Evolutionary conservation across 805 yeast species (phyloP).

Genomic region (Candida rishiriensis): DNA sequence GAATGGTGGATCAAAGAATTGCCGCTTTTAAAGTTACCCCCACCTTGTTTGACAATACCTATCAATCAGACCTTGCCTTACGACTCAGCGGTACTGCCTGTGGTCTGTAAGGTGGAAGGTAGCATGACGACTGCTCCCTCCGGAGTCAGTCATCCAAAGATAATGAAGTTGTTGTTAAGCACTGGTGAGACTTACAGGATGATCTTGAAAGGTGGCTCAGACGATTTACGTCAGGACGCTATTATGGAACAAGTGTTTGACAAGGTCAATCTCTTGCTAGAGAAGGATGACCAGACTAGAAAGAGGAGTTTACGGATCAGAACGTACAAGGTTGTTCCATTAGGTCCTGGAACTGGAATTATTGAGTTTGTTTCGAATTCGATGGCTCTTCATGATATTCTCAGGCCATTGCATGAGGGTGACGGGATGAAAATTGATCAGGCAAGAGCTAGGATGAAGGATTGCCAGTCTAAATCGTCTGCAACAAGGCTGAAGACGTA

Average conservation of each 20-base stretch:
- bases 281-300: slow-evolving; percentile 49
- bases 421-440: slow-evolving; percentile 46
- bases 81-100: slow-evolving; percentile 11
- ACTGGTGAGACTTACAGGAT: slow-evolving; percentile 58
- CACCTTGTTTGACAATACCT: slow-evolving; percentile 55
- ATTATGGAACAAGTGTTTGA: slow-evolving; percentile 97
- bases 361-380: slow-evolving; percentile 87
- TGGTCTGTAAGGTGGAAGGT: slow-evolving; percentile 41
- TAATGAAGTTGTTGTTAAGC: slow-evolving; percentile 48
- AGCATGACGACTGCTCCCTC: slow-evolving; percentile 61
- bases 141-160: slow-evolving; percentile 87
- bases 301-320: slow-evolving; percentile 58
- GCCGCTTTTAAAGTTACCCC: slow-evolving; percentile 47
- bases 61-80: slow-evolving; percentile 44
- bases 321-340: slow-evolving; percentile 85
- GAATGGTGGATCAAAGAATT: slow-evolving; percentile 55
- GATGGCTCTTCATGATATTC: slow-evolving; percentile 60
- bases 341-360: slow-evolving; percentile 83
- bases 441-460: slow-evolving; percentile 64
- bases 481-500: slow-evolving; percentile 43
- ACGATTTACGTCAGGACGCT: slow-evolving; percentile 92
- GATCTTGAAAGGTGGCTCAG: slow-evolving; percentile 79
- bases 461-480: slow-evolving; percentile 42
- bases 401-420: slow-evolving; percentile 57
- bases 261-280: slow-evolving; percentile 69